phyloP scores from a whole-genome alignment of 345 rosid species.

The Gynandropsis gynandra region DNA sequence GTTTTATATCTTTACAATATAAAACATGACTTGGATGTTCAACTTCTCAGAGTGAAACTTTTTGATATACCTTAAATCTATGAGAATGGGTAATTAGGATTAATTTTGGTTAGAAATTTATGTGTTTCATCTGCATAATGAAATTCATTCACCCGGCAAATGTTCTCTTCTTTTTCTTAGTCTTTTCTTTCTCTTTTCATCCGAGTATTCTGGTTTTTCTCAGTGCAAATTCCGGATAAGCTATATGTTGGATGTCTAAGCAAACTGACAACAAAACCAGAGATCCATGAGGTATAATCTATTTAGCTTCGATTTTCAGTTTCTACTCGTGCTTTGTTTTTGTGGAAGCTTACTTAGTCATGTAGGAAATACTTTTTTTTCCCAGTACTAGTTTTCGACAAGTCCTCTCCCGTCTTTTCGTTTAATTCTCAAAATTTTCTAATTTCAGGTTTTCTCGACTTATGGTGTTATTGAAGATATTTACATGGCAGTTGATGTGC shows the following conservation, averaged over 20 bases:
- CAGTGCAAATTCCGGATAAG: slow-evolving; percentile 46
- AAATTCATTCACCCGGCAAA: background rate
- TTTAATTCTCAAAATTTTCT: slow-evolving; percentile 1
- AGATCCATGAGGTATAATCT: slow-evolving; percentile 58
- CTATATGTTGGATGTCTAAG: slow-evolving; percentile 67
- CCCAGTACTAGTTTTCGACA: slow-evolving; percentile 8
- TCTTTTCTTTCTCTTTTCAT: slow-evolving; percentile 13
- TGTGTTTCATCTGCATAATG: background rate
- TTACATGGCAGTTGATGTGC: slow-evolving; percentile 56
- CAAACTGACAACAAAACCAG: slow-evolving; percentile 57
- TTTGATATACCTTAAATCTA: too few species aligned
- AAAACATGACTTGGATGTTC: too few species aligned
- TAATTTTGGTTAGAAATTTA: background rate
- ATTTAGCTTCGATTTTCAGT: slow-evolving; percentile 2
- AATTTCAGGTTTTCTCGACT: slow-evolving; percentile 60
- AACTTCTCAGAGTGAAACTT: too few species aligned
- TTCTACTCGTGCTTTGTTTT: background rate
- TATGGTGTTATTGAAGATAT: slow-evolving; percentile 67
- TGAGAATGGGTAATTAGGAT: too few species aligned
- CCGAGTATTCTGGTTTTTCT: slow-evolving; percentile 14
- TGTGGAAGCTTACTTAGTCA: background rate
- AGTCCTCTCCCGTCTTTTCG: background rate
- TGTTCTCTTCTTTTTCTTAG: slow-evolving; percentile 15
- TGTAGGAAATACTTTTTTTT: background rate
- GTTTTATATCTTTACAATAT: too few species aligned